phyloP scores from a whole-genome alignment of 345 rosid genomes.

The Rhizophora apiculata region DNA sequence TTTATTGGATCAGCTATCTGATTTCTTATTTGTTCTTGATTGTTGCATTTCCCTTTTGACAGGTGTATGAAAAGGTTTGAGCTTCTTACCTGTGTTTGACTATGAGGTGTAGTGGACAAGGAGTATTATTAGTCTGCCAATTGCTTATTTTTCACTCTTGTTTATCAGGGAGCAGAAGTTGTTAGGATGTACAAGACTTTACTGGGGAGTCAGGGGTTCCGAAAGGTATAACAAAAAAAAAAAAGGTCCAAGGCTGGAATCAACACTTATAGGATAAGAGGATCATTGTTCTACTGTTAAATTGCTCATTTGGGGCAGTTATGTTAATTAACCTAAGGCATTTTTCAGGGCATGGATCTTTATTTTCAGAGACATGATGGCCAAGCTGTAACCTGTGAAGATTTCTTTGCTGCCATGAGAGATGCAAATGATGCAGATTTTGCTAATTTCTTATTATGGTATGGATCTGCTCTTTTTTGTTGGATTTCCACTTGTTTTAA shows the following conservation, averaged over 20 bases:
- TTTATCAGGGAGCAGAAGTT: slow-evolving; percentile 92
- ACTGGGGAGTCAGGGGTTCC: slow-evolving; percentile 83
- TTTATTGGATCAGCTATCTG: slow-evolving; percentile 20
- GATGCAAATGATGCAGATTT: slow-evolving; percentile 95
- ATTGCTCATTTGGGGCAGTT: slow-evolving; percentile 3
- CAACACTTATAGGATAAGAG: neutral
- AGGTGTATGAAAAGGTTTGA: slow-evolving; percentile 98
- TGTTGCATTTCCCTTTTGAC: slow-evolving; percentile 25
- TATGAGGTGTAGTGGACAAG: neutral
- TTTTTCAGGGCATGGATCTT: slow-evolving; percentile 90
- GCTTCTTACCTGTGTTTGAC: neutral
- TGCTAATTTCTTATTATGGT: slow-evolving; percentile 92
- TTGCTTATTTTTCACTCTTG: neutral
- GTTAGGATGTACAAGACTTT: slow-evolving; percentile 99
- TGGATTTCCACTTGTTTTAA: slow-evolving; percentile 1
- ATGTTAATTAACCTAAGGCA: neutral
- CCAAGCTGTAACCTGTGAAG: slow-evolving; percentile 98
- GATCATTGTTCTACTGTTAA: slow-evolving; percentile 1
- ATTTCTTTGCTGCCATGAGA: slow-evolving; percentile 93
- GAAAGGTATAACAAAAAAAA: slow-evolving; percentile 51
- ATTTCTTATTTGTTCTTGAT: slow-evolving; percentile 23
- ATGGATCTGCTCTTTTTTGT: slow-evolving; percentile 15
- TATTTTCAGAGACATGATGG: slow-evolving; percentile 92
- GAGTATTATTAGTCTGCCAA: slow-evolving; percentile 9
- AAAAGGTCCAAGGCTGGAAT: slow-evolving; percentile 2